Percentiles rank a stretch among this genome's conserved stretches.
Conservation (phyloP, 176 grass and related monocot species). For the Musa troglodytarum region DNA sequence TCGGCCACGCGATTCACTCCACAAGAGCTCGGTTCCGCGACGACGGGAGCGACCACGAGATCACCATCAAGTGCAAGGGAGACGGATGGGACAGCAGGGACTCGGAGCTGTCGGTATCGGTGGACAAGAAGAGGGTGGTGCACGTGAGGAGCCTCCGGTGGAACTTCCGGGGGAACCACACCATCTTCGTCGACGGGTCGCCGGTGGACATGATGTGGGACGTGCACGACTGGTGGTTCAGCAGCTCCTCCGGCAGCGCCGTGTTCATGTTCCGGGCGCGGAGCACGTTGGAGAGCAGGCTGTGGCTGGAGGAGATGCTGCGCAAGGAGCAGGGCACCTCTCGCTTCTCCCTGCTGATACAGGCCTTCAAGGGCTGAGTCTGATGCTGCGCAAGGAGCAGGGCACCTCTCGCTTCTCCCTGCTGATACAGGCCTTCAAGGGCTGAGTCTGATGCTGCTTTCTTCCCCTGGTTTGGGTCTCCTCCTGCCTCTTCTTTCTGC, state of each 20-base stretch:
- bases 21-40: conserved; percentile 24
- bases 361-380: conserved; percentile 8
- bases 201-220: conserved; percentile 92
- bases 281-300: conserved; percentile 4
- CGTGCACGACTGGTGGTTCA: conserved; percentile 85
- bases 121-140: conserved; percentile 59
- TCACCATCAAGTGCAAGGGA: not conserved
- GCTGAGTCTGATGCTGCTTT: no score
- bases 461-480: no score
- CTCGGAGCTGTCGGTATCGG: conserved; percentile 50
- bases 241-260: not conserved
- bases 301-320: conserved; percentile 5
- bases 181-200: conserved; percentile 52
- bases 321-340: not conserved
- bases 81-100: conserved; percentile 24
- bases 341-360: conserved; percentile 3
- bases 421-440: conserved; percentile 7
- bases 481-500: no score
- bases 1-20: conserved; percentile 21
- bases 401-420: not conserved
- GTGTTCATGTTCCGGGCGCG: conserved; percentile 5
- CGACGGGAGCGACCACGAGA: conserved; percentile 5
- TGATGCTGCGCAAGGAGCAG: not conserved
- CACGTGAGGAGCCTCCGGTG: conserved; percentile 48
- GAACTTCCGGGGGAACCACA: conserved; percentile 79